Evolutionary conservation across 768 basidiomycete species (phyloP).

Genomic region (Boletus tomentosulus): DNA sequence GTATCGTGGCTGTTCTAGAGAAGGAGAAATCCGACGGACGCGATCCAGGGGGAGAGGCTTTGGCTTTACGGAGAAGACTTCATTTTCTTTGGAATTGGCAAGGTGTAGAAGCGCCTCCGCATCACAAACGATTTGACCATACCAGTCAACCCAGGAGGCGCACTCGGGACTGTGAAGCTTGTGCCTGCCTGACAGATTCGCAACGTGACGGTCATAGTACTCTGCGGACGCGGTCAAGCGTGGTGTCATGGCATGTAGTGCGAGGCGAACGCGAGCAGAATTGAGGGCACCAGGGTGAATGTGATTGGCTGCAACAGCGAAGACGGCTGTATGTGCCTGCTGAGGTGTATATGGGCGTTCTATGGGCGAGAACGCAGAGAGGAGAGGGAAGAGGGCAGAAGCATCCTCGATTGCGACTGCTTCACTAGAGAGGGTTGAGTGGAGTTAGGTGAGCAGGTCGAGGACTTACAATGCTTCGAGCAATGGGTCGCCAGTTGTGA

Average conservation of each 20-base stretch:
- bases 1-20: slow-evolving; percentile 45
- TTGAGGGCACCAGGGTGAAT: slow-evolving; percentile 46
- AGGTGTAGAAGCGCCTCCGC: slow-evolving; percentile 53
- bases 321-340: slow-evolving; percentile 40
- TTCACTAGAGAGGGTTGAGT: slow-evolving; percentile 53
- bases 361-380: slow-evolving; percentile 56
- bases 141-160: slow-evolving; percentile 83
- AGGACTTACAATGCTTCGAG: slow-evolving; percentile 29
- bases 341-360: slow-evolving; percentile 38
- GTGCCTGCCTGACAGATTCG: slow-evolving; percentile 19
- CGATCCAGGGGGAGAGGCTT: slow-evolving; percentile 74
- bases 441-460: neutral
- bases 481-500: slow-evolving; percentile 23
- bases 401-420: slow-evolving; percentile 72
- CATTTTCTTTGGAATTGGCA: slow-evolving; percentile 46
- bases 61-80: slow-evolving; percentile 20
- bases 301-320: slow-evolving; percentile 41
- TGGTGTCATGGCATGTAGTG: slow-evolving; percentile 73
- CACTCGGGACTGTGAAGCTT: slow-evolving; percentile 35
- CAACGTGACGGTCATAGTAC: slow-evolving; percentile 50
- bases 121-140: slow-evolving; percentile 69
- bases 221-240: slow-evolving; percentile 82
- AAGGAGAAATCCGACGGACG: slow-evolving; percentile 49
- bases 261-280: slow-evolving; percentile 67
- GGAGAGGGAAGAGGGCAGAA: slow-evolving; percentile 68